Evolutionary conservation across 805 yeast species (phyloP), one percentile per base, ranked within the genome.

Genomic region (Ogataea populi-albae): DNA sequence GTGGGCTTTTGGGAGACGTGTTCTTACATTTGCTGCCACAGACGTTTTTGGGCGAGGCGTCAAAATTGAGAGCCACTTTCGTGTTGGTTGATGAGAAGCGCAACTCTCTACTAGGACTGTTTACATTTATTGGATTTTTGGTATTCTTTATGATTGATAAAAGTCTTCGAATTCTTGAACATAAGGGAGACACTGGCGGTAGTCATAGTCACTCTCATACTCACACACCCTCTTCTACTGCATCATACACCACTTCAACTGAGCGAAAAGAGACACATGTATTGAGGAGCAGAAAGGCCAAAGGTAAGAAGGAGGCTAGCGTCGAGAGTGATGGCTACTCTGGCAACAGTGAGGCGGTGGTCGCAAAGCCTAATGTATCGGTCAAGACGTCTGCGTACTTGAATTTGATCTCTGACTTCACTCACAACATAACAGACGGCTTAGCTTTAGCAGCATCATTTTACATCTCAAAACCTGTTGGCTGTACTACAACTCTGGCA

Each of bases 371-470:
- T 21, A 59, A 52, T 23, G 52, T 63, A n/a, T 61, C 64, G 12
- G 64, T 62, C 33, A 66, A 67, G 40, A 62, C 71, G 1, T 70
- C 84, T 8, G 84, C 86, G 1, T 77, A 78, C 46, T 61, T 84
- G 41, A 83, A 79, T 48, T 60, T 84, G 46, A 69, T 81, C 32
- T 80, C 88, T 0, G 89, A 82, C 46, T 77, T 81, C 44, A 64
- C 81, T 2, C 93, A 84, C 56, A 84, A 84, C 55, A 69, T 81
- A 40, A 80, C 89, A 3, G 93, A 84, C 52, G 93, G 93, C 0
- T 58, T 84, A 6, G 86, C 91, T 2, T 69, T 84, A 30, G 74
- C 87, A 1, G 74, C 89, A 0, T 73, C 88, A 5, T 84, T 84
- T 54, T 77, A 77, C 56, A 71, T 70, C 30, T 69, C 80, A 26